Conservation (phyloP, 352 stramenopile genomes). For the Globisporangium takayamanum region DNA sequence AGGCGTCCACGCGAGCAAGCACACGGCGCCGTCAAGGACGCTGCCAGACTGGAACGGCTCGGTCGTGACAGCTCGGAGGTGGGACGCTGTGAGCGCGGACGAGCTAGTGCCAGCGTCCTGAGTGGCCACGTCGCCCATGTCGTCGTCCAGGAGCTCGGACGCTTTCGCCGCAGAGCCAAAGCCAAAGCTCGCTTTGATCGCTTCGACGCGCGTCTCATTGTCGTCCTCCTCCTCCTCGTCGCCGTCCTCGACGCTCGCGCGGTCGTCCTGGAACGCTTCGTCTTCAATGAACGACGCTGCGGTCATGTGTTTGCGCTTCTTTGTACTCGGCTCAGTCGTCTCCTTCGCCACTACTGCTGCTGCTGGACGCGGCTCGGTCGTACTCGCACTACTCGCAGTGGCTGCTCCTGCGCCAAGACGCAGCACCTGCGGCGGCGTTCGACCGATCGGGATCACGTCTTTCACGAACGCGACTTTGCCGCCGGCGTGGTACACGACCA, state of each 20-base stretch:
- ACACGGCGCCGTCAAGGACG: constrained; percentile 37
- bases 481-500: constrained; percentile 53
- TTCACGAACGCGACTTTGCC: constrained; percentile 63
- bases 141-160: constrained; percentile 17
- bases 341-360: neutral
- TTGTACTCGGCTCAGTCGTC: constrained; percentile 8
- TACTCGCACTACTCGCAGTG: neutral
- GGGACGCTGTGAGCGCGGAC: constrained; percentile 1
- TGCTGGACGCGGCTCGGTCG: neutral
- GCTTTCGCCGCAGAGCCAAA: constrained; percentile 33
- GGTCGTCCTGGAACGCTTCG: constrained; percentile 32
- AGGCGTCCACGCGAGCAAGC: constrained; percentile 64
- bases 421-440: constrained; percentile 38
- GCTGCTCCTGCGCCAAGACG: neutral
- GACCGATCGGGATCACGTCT: constrained; percentile 47
- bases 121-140: constrained; percentile 9
- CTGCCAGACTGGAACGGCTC: constrained; percentile 67
- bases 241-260: constrained; percentile 16
- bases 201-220: constrained; percentile 61
- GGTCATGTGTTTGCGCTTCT: constrained; percentile 19
- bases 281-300: constrained; percentile 40
- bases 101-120: constrained; percentile 3
- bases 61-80: constrained; percentile 17
- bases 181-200: constrained; percentile 80
- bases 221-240: constrained; percentile 44